Evolutionary conservation across 352 stramenopile genomes (phyloP).

Genomic region (Paralagenidium karlingii): DNA sequence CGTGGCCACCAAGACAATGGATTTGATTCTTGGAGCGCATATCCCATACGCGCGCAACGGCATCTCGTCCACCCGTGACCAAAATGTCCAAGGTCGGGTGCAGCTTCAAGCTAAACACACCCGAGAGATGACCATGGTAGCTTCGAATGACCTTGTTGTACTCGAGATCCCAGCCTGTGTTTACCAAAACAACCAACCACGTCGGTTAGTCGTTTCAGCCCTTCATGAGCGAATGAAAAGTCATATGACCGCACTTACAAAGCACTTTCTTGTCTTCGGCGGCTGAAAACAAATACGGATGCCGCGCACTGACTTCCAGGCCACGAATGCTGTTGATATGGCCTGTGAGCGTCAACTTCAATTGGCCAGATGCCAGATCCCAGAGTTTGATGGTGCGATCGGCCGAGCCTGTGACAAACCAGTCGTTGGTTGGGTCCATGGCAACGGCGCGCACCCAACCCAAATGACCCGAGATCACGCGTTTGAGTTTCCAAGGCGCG

Average conservation of each 20-base stretch:
- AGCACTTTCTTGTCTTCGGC: slow-evolving; percentile 99
- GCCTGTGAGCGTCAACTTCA: slow-evolving; percentile 98
- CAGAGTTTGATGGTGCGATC: slow-evolving; percentile 98
- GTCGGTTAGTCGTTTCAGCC: no score
- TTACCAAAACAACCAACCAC: background rate
- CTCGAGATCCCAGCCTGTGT: slow-evolving; percentile 96
- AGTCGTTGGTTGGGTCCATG: slow-evolving; percentile 97
- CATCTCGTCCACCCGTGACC: slow-evolving; percentile 92
- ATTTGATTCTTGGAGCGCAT: slow-evolving; percentile 98
- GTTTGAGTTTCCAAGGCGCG: slow-evolving; percentile 96
- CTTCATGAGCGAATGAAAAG: background rate
- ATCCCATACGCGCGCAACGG: slow-evolving; percentile 92
- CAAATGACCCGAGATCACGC: slow-evolving; percentile 92
- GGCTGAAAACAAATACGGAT: slow-evolving; percentile 97
- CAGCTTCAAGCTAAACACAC: slow-evolving; percentile 95
- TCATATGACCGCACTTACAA: slow-evolving; percentile 20
- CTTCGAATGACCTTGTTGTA: slow-evolving; percentile 99
- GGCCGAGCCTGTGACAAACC: slow-evolving; percentile 95
- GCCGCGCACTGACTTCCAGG: slow-evolving; percentile 89
- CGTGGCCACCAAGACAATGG: slow-evolving; percentile 93
- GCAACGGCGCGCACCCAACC: slow-evolving; percentile 96
- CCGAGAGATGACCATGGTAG: slow-evolving; percentile 99
- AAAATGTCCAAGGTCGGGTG: slow-evolving; percentile 98
- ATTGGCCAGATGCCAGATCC: slow-evolving; percentile 93
- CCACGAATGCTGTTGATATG: slow-evolving; percentile 97